These are phyloP conservation scores for Epichloe typhina DNA, from an alignment of 2,329 filamentous ascomycete species.

Conservation along the genomic window DNA sequence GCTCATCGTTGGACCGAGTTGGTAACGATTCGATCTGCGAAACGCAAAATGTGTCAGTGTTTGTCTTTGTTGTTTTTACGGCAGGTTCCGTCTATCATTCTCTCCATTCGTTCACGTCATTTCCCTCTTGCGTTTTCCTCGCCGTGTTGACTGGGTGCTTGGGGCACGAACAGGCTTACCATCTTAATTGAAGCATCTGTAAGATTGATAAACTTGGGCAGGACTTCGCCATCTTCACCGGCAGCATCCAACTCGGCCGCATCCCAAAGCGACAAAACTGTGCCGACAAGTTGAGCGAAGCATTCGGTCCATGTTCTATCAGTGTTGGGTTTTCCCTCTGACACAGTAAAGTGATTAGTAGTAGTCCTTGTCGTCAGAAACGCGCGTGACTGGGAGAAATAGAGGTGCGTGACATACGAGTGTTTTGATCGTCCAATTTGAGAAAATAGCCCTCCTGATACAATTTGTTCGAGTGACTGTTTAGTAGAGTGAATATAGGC, in stretches of 20 bases:
- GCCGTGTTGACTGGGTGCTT: background rate
- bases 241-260: conserved; percentile 81
- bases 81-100: background rate
- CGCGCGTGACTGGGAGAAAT: background rate
- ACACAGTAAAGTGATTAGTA: conserved; percentile 2
- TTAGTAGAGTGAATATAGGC: conserved; percentile 87
- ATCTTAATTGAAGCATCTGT: conserved; percentile 97
- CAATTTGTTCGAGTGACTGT: conserved; percentile 89
- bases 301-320: conserved; percentile 93
- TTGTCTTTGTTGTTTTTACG: background rate
- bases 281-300: conserved; percentile 92
- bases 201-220: conserved; percentile 89
- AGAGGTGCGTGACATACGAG: conserved; percentile 45
- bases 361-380: background rate
- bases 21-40: conserved; percentile 74
- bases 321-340: conserved; percentile 73
- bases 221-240: conserved; percentile 69
- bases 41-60: background rate
- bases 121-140: background rate
- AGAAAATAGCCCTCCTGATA: conserved; percentile 98
- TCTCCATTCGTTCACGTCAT: background rate
- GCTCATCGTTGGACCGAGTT: conserved; percentile 61
- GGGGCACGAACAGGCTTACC: conserved; percentile 38
- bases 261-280: conserved; percentile 91
- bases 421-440: conserved; percentile 90